Conservation (phyloP, 2,329 filamentous ascomycete genomes). For the Claviceps spartinae region DNA sequence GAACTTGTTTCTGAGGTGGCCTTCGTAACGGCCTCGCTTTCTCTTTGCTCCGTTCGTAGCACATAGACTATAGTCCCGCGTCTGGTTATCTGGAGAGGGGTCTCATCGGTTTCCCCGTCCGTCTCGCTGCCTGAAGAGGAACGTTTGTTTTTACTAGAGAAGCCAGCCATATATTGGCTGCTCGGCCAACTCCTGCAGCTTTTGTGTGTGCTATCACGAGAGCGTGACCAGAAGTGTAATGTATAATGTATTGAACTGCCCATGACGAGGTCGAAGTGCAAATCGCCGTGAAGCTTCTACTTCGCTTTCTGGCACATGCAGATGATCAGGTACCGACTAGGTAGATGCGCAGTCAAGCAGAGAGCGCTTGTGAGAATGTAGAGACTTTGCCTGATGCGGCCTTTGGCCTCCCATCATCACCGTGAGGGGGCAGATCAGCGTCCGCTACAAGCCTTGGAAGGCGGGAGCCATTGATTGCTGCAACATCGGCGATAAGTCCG, state of each 20-base stretch:
- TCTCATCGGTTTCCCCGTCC: background rate
- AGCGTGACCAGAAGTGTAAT: conserved; percentile 6
- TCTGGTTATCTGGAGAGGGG: conserved; percentile 1
- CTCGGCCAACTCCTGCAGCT: background rate
- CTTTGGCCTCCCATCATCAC: background rate
- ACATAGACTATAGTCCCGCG: background rate
- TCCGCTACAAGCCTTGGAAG: background rate
- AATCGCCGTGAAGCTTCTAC: background rate
- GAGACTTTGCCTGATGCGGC: background rate
- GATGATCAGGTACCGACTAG: background rate
- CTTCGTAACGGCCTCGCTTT: background rate
- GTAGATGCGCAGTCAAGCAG: too few species aligned
- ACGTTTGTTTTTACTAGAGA: conserved; percentile 2
- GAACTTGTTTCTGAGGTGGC: background rate
- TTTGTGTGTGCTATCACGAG: conserved; percentile 8
- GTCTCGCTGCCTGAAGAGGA: conserved; percentile 2
- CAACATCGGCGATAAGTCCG: background rate
- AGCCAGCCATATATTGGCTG: background rate
- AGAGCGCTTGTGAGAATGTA: too few species aligned
- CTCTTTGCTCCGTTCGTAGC: conserved; percentile 3
- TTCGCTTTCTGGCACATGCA: background rate
- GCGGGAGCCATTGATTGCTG: background rate
- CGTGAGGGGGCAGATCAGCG: background rate
- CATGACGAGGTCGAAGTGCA: too few species aligned
- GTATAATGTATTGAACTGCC: background rate